Evolutionary conservation across 495 filamentous ascomycete genomes (phyloP), one percentile per base, ranked within the genome.

Genomic region (Viridothelium virens): DNA sequence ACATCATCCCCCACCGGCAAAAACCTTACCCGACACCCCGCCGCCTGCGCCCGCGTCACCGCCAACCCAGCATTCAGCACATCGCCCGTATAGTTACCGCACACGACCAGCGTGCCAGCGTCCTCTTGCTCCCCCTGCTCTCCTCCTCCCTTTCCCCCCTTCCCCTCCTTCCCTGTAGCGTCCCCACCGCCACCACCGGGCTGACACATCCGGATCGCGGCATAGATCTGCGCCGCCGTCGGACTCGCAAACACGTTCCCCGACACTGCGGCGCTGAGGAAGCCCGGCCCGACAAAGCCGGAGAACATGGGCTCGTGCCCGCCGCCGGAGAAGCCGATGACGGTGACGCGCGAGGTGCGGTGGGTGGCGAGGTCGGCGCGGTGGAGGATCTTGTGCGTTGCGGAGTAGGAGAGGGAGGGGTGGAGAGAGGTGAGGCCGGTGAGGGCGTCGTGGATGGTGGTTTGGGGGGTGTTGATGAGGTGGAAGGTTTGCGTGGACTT

Each of bases 61-160:
- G 70, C 70, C 59, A 72, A 50, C n/a, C 69, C 66, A 39, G 66
- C 65, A 62, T 72, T 70, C 61, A 72, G 38, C 12, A 70, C 65
- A 41, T 72, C 70, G 18, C 70, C 70, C 18, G 70, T 72, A 47
- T 72, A 72, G 56, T 72, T 72, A 3, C 67, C 67, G 48, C 65
- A 67, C 31, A 72, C 66, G 25, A 72, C 41, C 50, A 72, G 59
- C 11, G 66, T 70, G 18, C 70, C 70, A 14, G 10, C 12, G 14
- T 46, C 48, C 48, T 53, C 48, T 34, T 68, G 50, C 70, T 66
- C 64, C 65, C 63, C n/a, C 69, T 66, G 37, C 50, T 59, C 37
- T 65, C 18, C 63, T 38, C 16, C 25, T 56, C 14, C 33, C 39
- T 44, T 12, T 44, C 12, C 39, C 39, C 12, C 39, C 39, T 44